Conservation (phyloP, 106 monocot genomes). For the Dendrobium huoshanense region DNA sequence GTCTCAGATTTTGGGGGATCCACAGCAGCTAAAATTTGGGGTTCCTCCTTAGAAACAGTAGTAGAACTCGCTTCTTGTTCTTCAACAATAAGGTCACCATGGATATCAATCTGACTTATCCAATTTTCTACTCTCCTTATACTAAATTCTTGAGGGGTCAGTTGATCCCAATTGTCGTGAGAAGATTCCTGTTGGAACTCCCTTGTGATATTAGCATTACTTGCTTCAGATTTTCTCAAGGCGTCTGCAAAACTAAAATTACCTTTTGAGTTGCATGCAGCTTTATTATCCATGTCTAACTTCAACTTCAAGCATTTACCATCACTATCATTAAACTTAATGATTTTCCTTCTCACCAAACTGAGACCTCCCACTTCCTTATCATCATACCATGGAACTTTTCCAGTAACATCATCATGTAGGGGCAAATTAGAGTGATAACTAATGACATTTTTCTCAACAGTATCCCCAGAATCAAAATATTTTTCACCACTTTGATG, state of each 20-base stretch:
- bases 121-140: conserved; percentile 62
- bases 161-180: conserved; percentile 15
- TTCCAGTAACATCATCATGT: conserved; percentile 10
- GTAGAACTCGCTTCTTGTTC: conserved; percentile 37
- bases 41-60: conserved; percentile 13
- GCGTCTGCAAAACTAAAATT: neutral
- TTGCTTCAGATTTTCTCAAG: too few species aligned
- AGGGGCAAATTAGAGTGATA: conserved; percentile 2
- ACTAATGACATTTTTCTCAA: neutral
- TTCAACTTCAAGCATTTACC: neutral
- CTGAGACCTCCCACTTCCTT: neutral
- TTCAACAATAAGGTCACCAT: conserved; percentile 23
- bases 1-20: conserved; percentile 26
- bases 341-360: conserved; percentile 5
- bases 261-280: neutral
- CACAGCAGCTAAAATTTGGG: conserved; percentile 11
- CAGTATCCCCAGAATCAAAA: neutral
- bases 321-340: conserved; percentile 4
- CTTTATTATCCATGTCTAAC: conserved; percentile 10
- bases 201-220: neutral
- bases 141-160: conserved; percentile 25
- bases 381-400: conserved; percentile 4
- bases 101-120: conserved; percentile 68
- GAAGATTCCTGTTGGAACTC: conserved; percentile 12
- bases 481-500: neutral